Percentiles rank a stretch among this genome's conserved stretches.
phyloP scores from a whole-genome alignment of 352 stramenopile genomes.

The Pythium rhizo-oryzae region DNA sequence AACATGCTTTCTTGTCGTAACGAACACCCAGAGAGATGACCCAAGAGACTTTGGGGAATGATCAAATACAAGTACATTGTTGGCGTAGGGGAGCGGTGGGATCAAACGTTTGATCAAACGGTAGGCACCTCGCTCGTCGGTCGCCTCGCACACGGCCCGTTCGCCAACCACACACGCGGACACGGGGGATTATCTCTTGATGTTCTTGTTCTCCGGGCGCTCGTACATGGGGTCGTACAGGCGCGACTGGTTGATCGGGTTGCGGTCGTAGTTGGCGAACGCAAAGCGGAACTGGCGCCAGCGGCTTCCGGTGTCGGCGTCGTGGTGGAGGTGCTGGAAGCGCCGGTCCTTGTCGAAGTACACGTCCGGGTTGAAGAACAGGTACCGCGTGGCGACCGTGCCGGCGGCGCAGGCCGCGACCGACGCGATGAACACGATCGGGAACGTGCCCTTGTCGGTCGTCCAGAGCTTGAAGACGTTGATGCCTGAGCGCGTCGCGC shows the following conservation, averaged over 20 bases:
- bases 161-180: too few relatives aligned
- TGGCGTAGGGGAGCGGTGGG: neutral
- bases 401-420: slow-evolving; percentile 38
- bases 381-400: slow-evolving; percentile 43
- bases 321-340: slow-evolving; percentile 47
- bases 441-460: slow-evolving; percentile 64
- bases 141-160: too few relatives aligned
- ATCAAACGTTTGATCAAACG: neutral
- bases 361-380: slow-evolving; percentile 62
- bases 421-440: slow-evolving; percentile 53
- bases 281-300: slow-evolving; percentile 72
- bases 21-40: too few relatives aligned
- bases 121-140: neutral
- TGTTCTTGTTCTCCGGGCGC: slow-evolving; percentile 54
- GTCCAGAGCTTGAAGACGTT: slow-evolving; percentile 56
- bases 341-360: slow-evolving; percentile 70
- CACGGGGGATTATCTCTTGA: slow-evolving; percentile 46
- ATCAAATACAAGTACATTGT: slow-evolving; percentile 25
- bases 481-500: slow-evolving; percentile 38
- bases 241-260: slow-evolving; percentile 77
- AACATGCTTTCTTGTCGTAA: slow-evolving; percentile 22
- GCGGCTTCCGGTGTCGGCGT: slow-evolving; percentile 39
- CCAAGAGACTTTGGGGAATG: too few relatives aligned
- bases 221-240: slow-evolving; percentile 61
- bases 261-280: slow-evolving; percentile 64